Base-by-base conservation (phyloP, 495 filamentous ascomycete species). In the Astrocystis sublimbata region DNA sequence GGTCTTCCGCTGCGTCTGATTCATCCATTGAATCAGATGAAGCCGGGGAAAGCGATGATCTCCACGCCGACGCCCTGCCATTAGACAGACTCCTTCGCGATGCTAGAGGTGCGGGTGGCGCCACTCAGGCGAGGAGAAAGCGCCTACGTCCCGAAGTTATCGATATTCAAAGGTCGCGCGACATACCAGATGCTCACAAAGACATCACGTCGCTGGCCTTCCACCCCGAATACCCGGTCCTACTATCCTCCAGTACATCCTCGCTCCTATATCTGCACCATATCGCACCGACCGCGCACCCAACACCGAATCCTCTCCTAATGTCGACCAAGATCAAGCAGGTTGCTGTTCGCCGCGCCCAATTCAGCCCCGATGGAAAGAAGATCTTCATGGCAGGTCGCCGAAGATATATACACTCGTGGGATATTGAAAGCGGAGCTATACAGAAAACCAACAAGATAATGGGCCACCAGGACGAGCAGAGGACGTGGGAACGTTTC, bases 371-470 rank as follows among this genome's bases (percentile, higher is more conserved):
- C 40, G 67, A 74, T 12, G 84, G 85, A 23, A 79, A 84, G 61
- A 85, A 85, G 53, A 87, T 98, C 64, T 89, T 96, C 71, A 88
- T 96, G 54, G 87, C 92, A 24, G 92, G 92, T 50, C 86, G 92
- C 4, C 84, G 96, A 21, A 86, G 89, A 63, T 98, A 94, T 74
- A 96, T 97, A 77, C 94, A 98, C 77, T 87, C 86, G 66, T 98
- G 94, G 94, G 88, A 97, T 70, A 81, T 98, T 3, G 73, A 86
- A 41, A 85, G 89, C 6, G 96, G 94, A 23, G 79, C 78, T 23
- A 83, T 98, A 30, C 89, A 93, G 70, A 96, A 96, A 61, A 76
- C 91, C 23, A 78, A 83, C 17, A 81, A 86, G 53, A 82, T 98
- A 43, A 90, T 92, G 66, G 92, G 90, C 47, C 90, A 96, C 54